Evolutionary conservation across 257 asterid species (phyloP).

Genomic region (Prunella vulgaris): DNA sequence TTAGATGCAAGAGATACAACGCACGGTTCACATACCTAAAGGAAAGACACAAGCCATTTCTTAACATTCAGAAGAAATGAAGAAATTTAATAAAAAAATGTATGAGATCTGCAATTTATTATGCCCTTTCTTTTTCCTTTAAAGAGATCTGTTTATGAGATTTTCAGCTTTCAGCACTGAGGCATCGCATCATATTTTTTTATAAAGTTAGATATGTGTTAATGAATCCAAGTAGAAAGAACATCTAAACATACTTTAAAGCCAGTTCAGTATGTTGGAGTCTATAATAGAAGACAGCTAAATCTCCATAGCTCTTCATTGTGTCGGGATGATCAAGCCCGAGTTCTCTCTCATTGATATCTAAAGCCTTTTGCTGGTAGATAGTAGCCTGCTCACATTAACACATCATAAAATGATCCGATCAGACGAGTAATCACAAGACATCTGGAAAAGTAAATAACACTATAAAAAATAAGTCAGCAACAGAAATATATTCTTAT

Average conservation of each 20-base stretch:
- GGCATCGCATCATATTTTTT: neutral
- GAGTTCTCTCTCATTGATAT: slow-evolving; percentile 81
- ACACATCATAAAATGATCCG: slow-evolving; percentile 9
- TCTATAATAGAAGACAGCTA: slow-evolving; percentile 77
- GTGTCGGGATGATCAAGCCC: slow-evolving; percentile 92
- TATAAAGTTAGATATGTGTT: neutral
- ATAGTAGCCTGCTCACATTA: slow-evolving; percentile 55
- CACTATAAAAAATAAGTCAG: neutral
- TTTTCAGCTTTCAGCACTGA: too few species aligned
- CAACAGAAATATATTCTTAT: neutral
- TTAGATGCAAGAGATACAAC: slow-evolving; percentile 66
- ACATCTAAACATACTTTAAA: slow-evolving; percentile 25
- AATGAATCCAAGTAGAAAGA: neutral
- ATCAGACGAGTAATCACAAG: slow-evolving; percentile 12
- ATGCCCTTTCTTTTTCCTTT: neutral
- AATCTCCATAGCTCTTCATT: slow-evolving; percentile 86
- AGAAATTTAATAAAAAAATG: neutral
- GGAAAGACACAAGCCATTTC: slow-evolving; percentile 21
- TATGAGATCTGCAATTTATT: neutral
- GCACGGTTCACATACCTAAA: slow-evolving; percentile 84
- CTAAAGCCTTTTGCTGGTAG: slow-evolving; percentile 80
- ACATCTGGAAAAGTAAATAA: neutral
- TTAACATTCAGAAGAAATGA: slow-evolving; percentile 7
- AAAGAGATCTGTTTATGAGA: neutral
- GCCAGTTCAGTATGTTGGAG: slow-evolving; percentile 81